Percentiles rank a stretch among this genome's conserved stretches.
Evolutionary conservation across 1,284 basidiomycete species (phyloP).

Genomic region (Heterobasidion irregulare): DNA sequence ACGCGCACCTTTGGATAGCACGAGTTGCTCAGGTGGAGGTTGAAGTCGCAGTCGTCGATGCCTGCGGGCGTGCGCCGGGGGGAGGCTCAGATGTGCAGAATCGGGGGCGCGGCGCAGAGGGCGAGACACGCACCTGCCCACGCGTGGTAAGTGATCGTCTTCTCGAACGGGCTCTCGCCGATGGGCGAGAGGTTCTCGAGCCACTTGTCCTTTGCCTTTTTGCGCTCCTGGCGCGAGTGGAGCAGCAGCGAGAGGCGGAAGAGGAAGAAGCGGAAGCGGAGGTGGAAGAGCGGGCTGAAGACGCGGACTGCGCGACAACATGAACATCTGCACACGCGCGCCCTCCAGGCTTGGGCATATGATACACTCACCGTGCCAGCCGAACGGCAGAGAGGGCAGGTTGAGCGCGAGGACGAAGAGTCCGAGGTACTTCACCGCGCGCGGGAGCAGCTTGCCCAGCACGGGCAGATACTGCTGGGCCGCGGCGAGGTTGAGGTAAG

Average conservation of each 20-base stretch:
- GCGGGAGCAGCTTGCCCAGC: not conserved
- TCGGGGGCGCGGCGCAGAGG: constrained; percentile 17
- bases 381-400: constrained; percentile 46
- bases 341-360: not conserved
- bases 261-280: constrained; percentile 27
- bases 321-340: not conserved
- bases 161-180: constrained; percentile 47
- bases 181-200: constrained; percentile 42
- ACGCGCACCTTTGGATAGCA: constrained; percentile 57
- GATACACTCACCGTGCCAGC: constrained; percentile 54
- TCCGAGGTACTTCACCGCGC: constrained; percentile 14
- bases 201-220: constrained; percentile 25
- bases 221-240: constrained; percentile 22
- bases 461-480: constrained; percentile 1
- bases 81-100: not conserved
- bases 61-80: constrained; percentile 24
- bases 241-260: constrained; percentile 33
- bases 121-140: constrained; percentile 41
- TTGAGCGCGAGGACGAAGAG: constrained; percentile 41
- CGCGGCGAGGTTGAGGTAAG: not conserved
- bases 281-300: constrained; percentile 36
- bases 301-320: constrained; percentile 39
- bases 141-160: constrained; percentile 28
- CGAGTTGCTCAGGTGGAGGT: constrained; percentile 69
- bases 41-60: constrained; percentile 64